Base-by-base conservation (phyloP, 2,329 filamentous ascomycete genomes). In the Penicillium crustosum region DNA sequence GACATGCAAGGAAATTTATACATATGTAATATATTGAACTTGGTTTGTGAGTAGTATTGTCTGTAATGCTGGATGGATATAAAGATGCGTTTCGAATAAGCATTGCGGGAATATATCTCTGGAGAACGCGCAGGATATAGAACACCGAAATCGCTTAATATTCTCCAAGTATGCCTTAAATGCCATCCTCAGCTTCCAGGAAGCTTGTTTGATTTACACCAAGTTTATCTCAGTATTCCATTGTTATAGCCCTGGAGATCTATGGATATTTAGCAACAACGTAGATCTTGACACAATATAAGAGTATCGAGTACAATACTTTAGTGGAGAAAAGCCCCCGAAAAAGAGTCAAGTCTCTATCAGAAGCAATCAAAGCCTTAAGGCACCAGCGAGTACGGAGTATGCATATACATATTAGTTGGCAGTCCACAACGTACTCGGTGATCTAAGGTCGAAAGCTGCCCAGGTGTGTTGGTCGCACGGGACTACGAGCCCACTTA, bases 401-500 rank as follows among this genome's bases (percentile, higher is more conserved):
- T 36, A 36, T 17, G 8, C 23, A 35, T 35, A 8, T 25, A 9
- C 15, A 2, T 10, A 49, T 38, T n/a, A 38, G 21, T 36, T 50
- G 35, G 17, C 17, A 29, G 31, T 47, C 31, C 25, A 49, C 9
- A 49, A 35, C 6, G 12, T 21, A 21, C 21, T 36, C 8, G 21
- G 15, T n/a, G 31, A 49, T 39, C 36, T 5, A 39, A 39, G 36
- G 36, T 39, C 25, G 31, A 36, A 8, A 36, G 15, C 17, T 49
- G 36, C 17, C 36, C 36, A 42, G 39, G 21, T 17, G 45, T 43
- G 44, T 61, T 60, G 59, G 65, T 67, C 58, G 63, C 65, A 62
- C 65, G 59, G 59, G 61, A 59, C 63, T 66, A 67, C 65, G 50
- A 56, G 35, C 55, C 27, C 49, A 35, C 55, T 51, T 38, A 52